Evolutionary conservation across 768 basidiomycete genomes (phyloP), one percentile per base, ranked within the genome.

Genomic region (Trametes cinnabarina): DNA sequence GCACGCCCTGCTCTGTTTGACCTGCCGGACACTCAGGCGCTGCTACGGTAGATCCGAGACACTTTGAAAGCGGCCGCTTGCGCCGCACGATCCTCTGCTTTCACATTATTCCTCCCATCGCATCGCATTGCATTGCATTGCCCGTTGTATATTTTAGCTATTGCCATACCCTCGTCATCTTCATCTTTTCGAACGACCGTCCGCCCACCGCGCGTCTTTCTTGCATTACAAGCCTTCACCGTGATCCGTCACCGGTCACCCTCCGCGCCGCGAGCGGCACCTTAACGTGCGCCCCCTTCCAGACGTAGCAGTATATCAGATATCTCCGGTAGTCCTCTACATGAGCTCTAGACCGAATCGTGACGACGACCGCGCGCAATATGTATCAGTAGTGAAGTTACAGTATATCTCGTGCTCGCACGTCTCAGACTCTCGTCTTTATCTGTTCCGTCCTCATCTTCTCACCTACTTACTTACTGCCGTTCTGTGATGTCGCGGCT

Each of bases 11-110:
- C 19, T 51, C 51, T 32, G 1, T 44, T 57, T 55, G 61, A 54
- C 51, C 41, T 63, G 61, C 61, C 52, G 57, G 57, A 51, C 57
- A 58, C 53, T 55, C 57, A 55, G 61, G 37, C n/a, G n/a, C 37
- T 30, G 47, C 39, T 42, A 48, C 34, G 58, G 58, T 60, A 44
- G 58, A 60, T 40, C 52, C 58, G 47, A 60, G 48, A 47, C 58
- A 53, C 47, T 53, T 41, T 20, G 58, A 53, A 30, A 47, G 47
- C 51, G 44, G 32, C 28, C 46, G 47, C 47, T 34, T 19, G 9
- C 26, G 25, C 23, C 41, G 20, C 42, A 20, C 19, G 35, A 19
- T 40, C 12, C 44, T n/a, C n/a, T n/a, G n/a, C n/a, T n/a, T n/a
- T n/a, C n/a, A n/a, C n/a, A n/a, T n/a, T n/a, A n/a, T n/a, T n/a